Base-by-base conservation (phyloP, 202 grass and related monocot genomes). In the Elaeis oleifera region DNA sequence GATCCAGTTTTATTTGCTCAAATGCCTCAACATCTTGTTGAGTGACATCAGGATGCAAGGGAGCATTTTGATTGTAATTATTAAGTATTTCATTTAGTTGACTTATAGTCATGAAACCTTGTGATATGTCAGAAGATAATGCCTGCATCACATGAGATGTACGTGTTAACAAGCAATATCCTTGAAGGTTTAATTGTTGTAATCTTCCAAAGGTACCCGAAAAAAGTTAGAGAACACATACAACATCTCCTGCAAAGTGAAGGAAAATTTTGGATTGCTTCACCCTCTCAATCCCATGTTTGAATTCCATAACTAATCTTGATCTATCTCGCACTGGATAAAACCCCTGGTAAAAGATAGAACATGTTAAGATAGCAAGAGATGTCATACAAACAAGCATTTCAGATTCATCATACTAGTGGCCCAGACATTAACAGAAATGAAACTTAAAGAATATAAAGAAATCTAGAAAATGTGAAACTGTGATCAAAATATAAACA, bases 291-390 rank as follows among this genome's bases (percentile, higher is more conserved):
- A 96, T 71, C 56, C 74, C 69, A 68, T 88, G 49, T 71, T 90
- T 87, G 75, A 85, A 96, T 48, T 90, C 84, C 20, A 59, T 23
- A n/a, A 67, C 67, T 74, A 96, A 85, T 88, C 68, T 80, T 59
- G 91, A 90, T 50, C 91, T 82, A 80, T 96, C 87, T 21, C 87
- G 87, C 74, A 96, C 61, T 71, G 91, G 91, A 64, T 71, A 96
- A 71, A 88, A 96, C 74, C 91, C 91, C 91, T 96, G 67, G 58
- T 72, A 74, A 21, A 74, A 72, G 67, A 50, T 39, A 56, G 3
- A 23, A 14, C 11, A 27, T 16, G 19, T n/a, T 22, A 72, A 71
- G 18, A 11, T 24, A 57, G 24, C 11, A 27, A 5, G 13, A 29
- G 1, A 24, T 59, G 63, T 11, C 21, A 66, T 4, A 20, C 15